phyloP scores from a whole-genome alignment of 306 rosid species.

The Acacia melanoxylon region DNA sequence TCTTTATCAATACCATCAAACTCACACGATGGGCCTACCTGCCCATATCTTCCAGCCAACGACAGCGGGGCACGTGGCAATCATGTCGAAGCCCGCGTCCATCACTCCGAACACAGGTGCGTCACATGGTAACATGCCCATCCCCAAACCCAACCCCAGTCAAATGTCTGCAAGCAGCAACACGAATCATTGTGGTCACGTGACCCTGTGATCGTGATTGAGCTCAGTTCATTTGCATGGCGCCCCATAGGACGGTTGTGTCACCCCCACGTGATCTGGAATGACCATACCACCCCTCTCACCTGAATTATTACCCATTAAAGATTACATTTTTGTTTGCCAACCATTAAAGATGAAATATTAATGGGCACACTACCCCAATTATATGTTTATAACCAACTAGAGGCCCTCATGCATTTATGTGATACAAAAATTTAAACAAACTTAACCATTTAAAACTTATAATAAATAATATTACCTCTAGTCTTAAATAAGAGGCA shows the following conservation, averaged over 20 bases:
- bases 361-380: neutral
- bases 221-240: neutral
- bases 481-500: too few species aligned
- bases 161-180: slow-evolving; percentile 11
- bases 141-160: neutral
- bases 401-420: neutral
- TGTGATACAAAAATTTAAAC: neutral
- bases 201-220: slow-evolving; percentile 2
- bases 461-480: neutral
- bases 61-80: slow-evolving; percentile 38
- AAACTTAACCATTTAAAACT: neutral
- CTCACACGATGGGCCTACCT: slow-evolving; percentile 69
- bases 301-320: neutral
- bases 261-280: neutral
- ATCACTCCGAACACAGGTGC: slow-evolving; percentile 68
- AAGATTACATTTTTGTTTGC: neutral
- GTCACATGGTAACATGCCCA: slow-evolving; percentile 25
- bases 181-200: slow-evolving; percentile 21
- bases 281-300: neutral
- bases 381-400: neutral
- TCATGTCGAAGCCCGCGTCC: slow-evolving; percentile 59
- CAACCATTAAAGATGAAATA: neutral
- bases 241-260: neutral
- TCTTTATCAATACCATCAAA: slow-evolving; percentile 60
- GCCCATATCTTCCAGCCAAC: slow-evolving; percentile 61